A percentile compares a stretch with the other conserved stretches of the same genome.
These are phyloP conservation scores for Phlebopus sp. DNA, from an alignment of 1,284 basidiomycete species.

Conservation along the genomic window DNA sequence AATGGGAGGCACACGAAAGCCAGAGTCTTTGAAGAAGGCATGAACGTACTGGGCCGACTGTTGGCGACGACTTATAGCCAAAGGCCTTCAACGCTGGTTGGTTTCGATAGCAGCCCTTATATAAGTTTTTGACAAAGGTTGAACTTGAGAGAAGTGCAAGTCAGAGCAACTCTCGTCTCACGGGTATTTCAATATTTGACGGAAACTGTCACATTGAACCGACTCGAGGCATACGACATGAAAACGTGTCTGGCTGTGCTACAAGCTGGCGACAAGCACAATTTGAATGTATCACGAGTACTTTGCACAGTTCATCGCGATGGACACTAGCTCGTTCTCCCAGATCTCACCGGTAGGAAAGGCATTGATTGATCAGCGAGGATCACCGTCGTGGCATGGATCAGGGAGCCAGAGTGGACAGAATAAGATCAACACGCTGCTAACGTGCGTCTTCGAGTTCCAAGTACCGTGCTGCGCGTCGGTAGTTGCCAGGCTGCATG, in stretches of 20 bases:
- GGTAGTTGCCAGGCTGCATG: too few relatives aligned
- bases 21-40: slow-evolving; percentile 23
- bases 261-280: background rate
- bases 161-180: background rate
- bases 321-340: background rate
- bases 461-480: too few relatives aligned
- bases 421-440: too few relatives aligned
- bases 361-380: too few relatives aligned
- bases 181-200: slow-evolving; percentile 15
- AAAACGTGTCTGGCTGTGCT: slow-evolving; percentile 21
- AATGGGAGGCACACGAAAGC: slow-evolving; percentile 25
- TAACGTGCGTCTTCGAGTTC: too few relatives aligned
- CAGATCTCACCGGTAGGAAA: background rate
- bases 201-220: slow-evolving; percentile 2
- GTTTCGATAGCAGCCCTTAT: slow-evolving; percentile 4
- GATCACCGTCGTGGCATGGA: too few relatives aligned
- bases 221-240: slow-evolving; percentile 24
- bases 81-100: slow-evolving; percentile 4
- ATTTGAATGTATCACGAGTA: slow-evolving; percentile 1
- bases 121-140: too few relatives aligned
- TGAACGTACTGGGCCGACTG: slow-evolving; percentile 6
- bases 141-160: slow-evolving; percentile 11
- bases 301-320: too few relatives aligned
- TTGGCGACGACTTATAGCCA: background rate
- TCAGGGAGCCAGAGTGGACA: too few relatives aligned